These are phyloP conservation scores for Penicillium janthinellum DNA, from an alignment of 2,329 filamentous ascomycete species.

Conservation along the genomic window DNA sequence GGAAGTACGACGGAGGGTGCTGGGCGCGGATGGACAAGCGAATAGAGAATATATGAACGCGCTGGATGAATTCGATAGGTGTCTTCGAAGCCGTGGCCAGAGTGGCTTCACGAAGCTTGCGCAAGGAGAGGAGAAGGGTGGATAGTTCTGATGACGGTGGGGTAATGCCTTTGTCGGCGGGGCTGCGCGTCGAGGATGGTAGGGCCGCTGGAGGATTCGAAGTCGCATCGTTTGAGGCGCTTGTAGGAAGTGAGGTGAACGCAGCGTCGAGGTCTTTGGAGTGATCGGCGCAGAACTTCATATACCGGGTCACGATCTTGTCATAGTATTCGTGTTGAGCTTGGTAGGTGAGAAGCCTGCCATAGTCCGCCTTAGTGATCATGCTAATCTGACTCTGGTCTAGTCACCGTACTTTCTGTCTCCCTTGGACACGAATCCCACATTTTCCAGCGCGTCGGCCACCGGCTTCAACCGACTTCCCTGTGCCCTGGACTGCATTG, in stretches of 20 bases:
- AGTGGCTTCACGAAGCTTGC: conserved; percentile 89
- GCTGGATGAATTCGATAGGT: conserved; percentile 77
- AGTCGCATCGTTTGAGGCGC: conserved; percentile 41
- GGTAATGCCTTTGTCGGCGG: conserved; percentile 31
- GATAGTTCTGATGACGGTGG: conserved; percentile 66
- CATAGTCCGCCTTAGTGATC: conserved; percentile 32
- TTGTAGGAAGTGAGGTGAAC: conserved; percentile 64
- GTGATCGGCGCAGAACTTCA: conserved; percentile 81
- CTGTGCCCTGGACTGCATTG: conserved; percentile 24
- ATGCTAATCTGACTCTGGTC: background rate
- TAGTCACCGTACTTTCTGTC: conserved; percentile 68
- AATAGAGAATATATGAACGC: conserved; percentile 89
- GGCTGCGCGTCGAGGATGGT: conserved; percentile 22
- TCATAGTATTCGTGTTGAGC: conserved; percentile 83
- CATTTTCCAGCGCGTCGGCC: conserved; percentile 75
- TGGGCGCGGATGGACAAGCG: conserved; percentile 77
- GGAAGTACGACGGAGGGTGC: conserved; percentile 86
- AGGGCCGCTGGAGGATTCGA: conserved; percentile 42
- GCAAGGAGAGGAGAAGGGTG: conserved; percentile 76
- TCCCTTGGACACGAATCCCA: conserved; percentile 88
- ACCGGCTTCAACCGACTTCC: conserved; percentile 66
- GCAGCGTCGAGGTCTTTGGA: conserved; percentile 72
- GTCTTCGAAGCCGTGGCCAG: conserved; percentile 70
- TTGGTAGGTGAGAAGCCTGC: conserved; percentile 71
- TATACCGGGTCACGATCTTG: conserved; percentile 84